phyloP scores from a whole-genome alignment of 768 basidiomycete species.

The Lactifluus rugatus region DNA sequence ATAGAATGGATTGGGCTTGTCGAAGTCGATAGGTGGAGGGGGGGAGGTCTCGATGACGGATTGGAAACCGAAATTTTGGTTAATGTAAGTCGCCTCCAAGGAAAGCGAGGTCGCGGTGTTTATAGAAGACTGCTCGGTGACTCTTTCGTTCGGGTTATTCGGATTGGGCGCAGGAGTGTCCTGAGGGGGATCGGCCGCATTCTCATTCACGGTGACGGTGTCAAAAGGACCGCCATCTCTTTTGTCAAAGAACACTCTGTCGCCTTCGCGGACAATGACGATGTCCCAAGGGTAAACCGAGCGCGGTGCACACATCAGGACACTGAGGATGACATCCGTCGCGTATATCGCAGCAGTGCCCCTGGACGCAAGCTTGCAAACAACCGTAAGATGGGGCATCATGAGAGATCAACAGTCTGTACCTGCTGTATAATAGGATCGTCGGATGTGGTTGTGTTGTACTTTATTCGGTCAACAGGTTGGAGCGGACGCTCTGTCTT shows the following conservation, averaged over 20 bases:
- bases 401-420: slow-evolving; percentile 16
- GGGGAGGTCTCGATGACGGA: slow-evolving; percentile 67
- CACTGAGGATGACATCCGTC: slow-evolving; percentile 89
- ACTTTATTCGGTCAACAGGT: slow-evolving; percentile 87
- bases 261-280: slow-evolving; percentile 85
- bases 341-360: slow-evolving; percentile 82
- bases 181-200: slow-evolving; percentile 87
- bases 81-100: slow-evolving; percentile 96
- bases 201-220: slow-evolving; percentile 97
- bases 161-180: slow-evolving; percentile 72
- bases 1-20: slow-evolving; percentile 93
- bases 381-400: slow-evolving; percentile 3
- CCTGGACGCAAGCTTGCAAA: slow-evolving; percentile 60
- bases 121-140: slow-evolving; percentile 72
- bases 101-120: slow-evolving; percentile 92
- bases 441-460: slow-evolving; percentile 96
- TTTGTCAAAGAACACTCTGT: slow-evolving; percentile 94
- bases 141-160: slow-evolving; percentile 64
- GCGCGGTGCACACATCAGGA: slow-evolving; percentile 92
- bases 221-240: slow-evolving; percentile 96
- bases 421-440: slow-evolving; percentile 95
- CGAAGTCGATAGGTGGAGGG: slow-evolving; percentile 59
- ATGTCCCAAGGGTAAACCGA: slow-evolving; percentile 99
- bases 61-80: slow-evolving; percentile 97
- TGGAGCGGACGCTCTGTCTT: slow-evolving; percentile 88